A percentile compares a stretch with the other conserved stretches of the same genome.
Conservation (phyloP, 1,139 yeast genomes). For the Keqinozyma sinolaborantium region DNA sequence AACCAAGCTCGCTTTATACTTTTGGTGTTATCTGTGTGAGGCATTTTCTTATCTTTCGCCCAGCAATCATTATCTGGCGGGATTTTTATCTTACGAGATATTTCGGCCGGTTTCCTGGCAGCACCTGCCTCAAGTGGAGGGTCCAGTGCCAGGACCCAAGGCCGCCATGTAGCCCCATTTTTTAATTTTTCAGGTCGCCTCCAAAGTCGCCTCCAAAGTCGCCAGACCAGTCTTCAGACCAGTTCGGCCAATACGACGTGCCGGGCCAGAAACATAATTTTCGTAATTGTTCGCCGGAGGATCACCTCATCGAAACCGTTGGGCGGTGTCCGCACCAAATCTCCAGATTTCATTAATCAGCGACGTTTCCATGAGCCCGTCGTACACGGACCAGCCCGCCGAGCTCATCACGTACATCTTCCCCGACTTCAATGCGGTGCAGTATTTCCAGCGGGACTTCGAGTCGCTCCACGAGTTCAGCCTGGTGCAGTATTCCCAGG, state of each 20-base stretch:
- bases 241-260: too few species aligned
- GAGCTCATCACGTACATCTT: constrained; percentile 36
- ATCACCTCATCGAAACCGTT: too few species aligned
- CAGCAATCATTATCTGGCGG: too few species aligned
- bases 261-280: too few species aligned
- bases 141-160: too few species aligned
- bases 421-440: constrained; percentile 56
- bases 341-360: neutral
- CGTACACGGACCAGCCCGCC: constrained; percentile 1
- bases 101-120: neutral
- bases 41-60: constrained; percentile 9
- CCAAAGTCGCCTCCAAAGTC: too few species aligned
- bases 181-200: too few species aligned
- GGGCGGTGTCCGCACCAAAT: too few species aligned
- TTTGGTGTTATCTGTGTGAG: constrained; percentile 1
- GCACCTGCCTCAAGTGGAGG: neutral
- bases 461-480: constrained; percentile 33
- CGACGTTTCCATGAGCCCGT: neutral
- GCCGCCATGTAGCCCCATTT: too few species aligned
- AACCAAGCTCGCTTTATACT: constrained; percentile 3
- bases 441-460: constrained; percentile 41
- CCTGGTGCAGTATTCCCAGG: constrained; percentile 38
- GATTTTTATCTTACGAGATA: constrained; percentile 1
- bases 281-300: too few species aligned
- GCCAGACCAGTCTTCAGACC: too few species aligned